Evolutionary conservation across 164 flowering plant species (phyloP).

Genomic region (Piper longum): DNA sequence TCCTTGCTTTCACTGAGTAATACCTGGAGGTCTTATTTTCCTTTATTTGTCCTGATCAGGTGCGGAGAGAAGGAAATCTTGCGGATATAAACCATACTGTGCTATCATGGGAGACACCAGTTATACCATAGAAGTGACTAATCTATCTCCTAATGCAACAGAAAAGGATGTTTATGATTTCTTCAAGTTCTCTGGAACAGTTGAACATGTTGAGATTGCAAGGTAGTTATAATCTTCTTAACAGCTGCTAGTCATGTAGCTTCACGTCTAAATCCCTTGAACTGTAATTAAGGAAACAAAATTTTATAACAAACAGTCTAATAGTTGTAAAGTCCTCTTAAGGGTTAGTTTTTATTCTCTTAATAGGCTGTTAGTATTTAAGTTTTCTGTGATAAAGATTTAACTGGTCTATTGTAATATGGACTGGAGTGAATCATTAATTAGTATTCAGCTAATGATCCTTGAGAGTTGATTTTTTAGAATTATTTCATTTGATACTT

Average conservation of each 20-base stretch:
- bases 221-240: constrained; percentile 27
- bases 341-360: no score
- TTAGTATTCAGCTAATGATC: no score
- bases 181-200: constrained; percentile 52
- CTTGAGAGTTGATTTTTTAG: no score
- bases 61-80: background rate
- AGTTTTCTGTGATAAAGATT: no score
- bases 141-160: constrained; percentile 59
- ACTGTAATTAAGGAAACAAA: background rate
- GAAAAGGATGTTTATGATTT: constrained; percentile 67
- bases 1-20: background rate
- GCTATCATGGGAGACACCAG: constrained; percentile 37
- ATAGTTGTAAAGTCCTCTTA: no score
- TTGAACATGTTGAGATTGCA: constrained; percentile 57
- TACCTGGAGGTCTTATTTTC: background rate
- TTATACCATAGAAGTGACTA: constrained; percentile 50
- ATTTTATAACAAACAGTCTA: no score
- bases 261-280: no score
- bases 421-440: no score
- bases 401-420: no score
- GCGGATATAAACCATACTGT: background rate
- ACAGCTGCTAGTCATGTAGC: background rate
- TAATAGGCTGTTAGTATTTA: no score
- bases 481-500: no score
- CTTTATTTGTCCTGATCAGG: background rate